These are phyloP conservation scores for Xylariaceae sp. DNA, from an alignment of 2,329 filamentous ascomycete genomes.

Conservation along the genomic window DNA sequence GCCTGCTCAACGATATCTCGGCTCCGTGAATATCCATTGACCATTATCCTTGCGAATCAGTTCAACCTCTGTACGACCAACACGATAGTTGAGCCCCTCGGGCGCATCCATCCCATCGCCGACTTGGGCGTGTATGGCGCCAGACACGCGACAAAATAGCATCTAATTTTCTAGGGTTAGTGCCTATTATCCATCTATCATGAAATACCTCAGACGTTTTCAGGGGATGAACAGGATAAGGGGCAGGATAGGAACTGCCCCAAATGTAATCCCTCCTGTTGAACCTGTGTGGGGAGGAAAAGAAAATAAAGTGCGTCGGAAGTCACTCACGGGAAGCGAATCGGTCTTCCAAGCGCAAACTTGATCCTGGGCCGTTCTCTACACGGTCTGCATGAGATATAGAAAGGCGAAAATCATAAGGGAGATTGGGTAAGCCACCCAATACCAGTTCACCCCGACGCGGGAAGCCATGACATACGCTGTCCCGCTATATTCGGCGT, in stretches of 20 bases:
- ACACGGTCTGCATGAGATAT: constrained; percentile 37
- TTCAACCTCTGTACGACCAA: constrained; percentile 35
- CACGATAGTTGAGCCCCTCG: constrained; percentile 33
- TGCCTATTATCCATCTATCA: neutral
- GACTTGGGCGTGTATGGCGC: constrained; percentile 32
- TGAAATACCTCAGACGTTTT: neutral
- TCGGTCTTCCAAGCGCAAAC: constrained; percentile 39
- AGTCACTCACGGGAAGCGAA: constrained; percentile 30
- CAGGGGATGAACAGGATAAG: neutral
- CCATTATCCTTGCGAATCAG: constrained; percentile 34
- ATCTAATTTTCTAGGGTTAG: constrained; percentile 22
- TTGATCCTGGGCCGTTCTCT: constrained; percentile 34
- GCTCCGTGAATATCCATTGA: constrained; percentile 36
- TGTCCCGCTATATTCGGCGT: constrained; percentile 32
- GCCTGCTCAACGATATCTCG: constrained; percentile 9
- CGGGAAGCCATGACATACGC: constrained; percentile 31
- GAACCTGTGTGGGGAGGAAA: neutral
- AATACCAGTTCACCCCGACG: constrained; percentile 36
- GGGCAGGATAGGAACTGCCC: neutral
- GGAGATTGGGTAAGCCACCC: constrained; percentile 36
- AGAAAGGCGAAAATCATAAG: constrained; percentile 35
- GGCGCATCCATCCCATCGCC: constrained; percentile 36
- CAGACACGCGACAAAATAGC: constrained; percentile 38
- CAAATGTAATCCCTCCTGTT: neutral
- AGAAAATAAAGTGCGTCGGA: neutral